These are phyloP conservation scores for Linum tenue DNA, from an alignment of 345 rosid species.

Conservation along the genomic window DNA sequence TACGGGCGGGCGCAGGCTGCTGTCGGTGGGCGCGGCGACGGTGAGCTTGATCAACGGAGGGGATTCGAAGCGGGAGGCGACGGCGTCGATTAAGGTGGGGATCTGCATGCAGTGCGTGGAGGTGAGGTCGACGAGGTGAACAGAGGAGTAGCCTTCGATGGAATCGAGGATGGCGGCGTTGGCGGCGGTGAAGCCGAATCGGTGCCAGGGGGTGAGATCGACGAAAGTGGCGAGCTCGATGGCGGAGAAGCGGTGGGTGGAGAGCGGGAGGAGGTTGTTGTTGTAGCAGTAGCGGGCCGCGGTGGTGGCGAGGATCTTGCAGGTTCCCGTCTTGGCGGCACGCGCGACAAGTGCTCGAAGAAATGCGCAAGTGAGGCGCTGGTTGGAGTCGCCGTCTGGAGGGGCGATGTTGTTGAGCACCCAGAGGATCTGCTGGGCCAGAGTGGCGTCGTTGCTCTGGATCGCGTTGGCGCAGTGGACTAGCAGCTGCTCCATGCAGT, in stretches of 20 bases:
- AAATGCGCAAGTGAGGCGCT: conserved; percentile 58
- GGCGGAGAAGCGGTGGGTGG: conserved; percentile 58
- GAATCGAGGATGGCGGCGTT: conserved; percentile 74
- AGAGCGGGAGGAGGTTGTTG: conserved; percentile 20
- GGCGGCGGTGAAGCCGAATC: conserved; percentile 87
- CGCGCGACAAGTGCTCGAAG: conserved; percentile 77
- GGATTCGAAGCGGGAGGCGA: conserved; percentile 44
- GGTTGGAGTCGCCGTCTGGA: conserved; percentile 78
- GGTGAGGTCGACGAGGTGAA: conserved; percentile 83
- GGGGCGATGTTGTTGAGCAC: conserved; percentile 82
- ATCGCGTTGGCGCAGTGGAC: conserved; percentile 88
- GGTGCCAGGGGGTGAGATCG: conserved; percentile 93
- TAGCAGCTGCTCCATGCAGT: conserved; percentile 80
- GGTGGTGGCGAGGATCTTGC: conserved; percentile 47
- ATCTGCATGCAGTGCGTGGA: conserved; percentile 93
- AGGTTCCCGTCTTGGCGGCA: conserved; percentile 54
- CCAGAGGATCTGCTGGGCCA: conserved; percentile 86
- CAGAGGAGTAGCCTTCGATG: conserved; percentile 50
- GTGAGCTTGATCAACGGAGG: conserved; percentile 71
- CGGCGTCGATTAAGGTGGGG: conserved; percentile 74
- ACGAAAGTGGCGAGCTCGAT: conserved; percentile 77
- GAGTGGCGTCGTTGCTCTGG: conserved; percentile 66
- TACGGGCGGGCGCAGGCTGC: conserved; percentile 44
- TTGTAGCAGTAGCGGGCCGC: conserved; percentile 28
- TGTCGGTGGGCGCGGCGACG: conserved; percentile 33